phyloP scores from a whole-genome alignment of 768 basidiomycete genomes.

The Trichaptum fuscoviolaceum region DNA sequence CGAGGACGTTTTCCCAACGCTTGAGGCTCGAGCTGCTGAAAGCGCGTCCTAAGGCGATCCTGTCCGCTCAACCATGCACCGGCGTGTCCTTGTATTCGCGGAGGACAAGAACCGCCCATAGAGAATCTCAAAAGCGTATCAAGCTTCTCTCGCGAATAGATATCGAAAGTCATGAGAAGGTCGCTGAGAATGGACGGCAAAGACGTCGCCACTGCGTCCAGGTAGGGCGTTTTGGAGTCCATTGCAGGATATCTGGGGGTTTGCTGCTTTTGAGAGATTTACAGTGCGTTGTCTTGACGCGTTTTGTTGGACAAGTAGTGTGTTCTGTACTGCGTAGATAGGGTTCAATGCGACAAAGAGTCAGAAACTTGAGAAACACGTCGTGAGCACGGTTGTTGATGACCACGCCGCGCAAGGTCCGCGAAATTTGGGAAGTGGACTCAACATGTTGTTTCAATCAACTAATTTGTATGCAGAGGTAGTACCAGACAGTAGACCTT shows the following conservation, averaged over 20 bases:
- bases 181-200: neutral
- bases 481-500: no score
- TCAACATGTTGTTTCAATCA: neutral
- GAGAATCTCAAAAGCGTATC: constrained; percentile 27
- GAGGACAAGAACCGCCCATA: constrained; percentile 23
- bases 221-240: neutral
- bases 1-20: constrained; percentile 21
- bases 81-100: constrained; percentile 9
- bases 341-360: neutral
- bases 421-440: neutral
- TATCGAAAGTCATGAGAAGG: neutral
- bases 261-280: neutral
- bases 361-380: neutral
- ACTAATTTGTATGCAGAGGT: no score
- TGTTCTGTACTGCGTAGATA: neutral
- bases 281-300: neutral
- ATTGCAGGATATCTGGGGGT: neutral
- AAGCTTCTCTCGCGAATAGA: constrained; percentile 8
- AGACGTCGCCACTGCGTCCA: constrained; percentile 1
- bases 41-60: constrained; percentile 18
- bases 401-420: neutral
- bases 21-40: constrained; percentile 13
- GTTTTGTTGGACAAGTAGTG: neutral
- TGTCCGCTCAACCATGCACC: constrained; percentile 22
- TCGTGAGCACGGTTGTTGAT: neutral